Evolutionary conservation across 2,329 filamentous ascomycete genomes (phyloP), one percentile per base, ranked within the genome.

Genomic region (Monilinia aucupariae): DNA sequence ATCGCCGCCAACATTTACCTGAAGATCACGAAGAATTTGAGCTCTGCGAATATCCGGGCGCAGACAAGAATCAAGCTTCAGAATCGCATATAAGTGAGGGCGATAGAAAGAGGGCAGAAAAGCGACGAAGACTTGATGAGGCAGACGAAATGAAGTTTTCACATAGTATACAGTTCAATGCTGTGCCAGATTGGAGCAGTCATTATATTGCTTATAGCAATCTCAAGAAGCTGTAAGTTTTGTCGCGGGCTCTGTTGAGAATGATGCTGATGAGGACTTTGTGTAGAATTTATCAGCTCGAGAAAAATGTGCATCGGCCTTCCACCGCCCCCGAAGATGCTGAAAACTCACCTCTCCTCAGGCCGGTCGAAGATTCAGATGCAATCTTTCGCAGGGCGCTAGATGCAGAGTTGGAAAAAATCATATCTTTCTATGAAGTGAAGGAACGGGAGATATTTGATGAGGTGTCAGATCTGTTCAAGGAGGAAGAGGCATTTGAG

Each of bases 161-260:
- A 22, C 94, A 99, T 76, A 97, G 93, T 78, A 88, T 99, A 71
- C 94, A 99, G 81, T 99, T 99, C 80, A 99, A 99, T 80, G 92
- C 94, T 67, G 94, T 99, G 71, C 94, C 94, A n/a, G 94, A 99
- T 78, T 99, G 94, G 94, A 97, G 91, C 80, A 92, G 88, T 72
- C 87, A 97, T 77, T 99, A 99, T 77, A 96, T 99, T 74, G 90
- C 92, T 65, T 99, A 99, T 78, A 97, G 92, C 79, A 97, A 97
- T 74, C 84, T 99, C 71, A 99, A 99, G 82, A 99, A 99, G 81
- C 84, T 97, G 91, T 96, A 76, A 73, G 89, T 81, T 61, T 27
- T 39, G 45, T 27, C 37, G 20, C 48, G 61, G 30, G 62, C 32
- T 34, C 20, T 4, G 7, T n/a, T 22, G 15, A n/a, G 15, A 37